Evolutionary conservation across 177 flowering plant genomes (phyloP), one percentile per base, ranked within the genome.

Genomic region (Telopea speciosissima): DNA sequence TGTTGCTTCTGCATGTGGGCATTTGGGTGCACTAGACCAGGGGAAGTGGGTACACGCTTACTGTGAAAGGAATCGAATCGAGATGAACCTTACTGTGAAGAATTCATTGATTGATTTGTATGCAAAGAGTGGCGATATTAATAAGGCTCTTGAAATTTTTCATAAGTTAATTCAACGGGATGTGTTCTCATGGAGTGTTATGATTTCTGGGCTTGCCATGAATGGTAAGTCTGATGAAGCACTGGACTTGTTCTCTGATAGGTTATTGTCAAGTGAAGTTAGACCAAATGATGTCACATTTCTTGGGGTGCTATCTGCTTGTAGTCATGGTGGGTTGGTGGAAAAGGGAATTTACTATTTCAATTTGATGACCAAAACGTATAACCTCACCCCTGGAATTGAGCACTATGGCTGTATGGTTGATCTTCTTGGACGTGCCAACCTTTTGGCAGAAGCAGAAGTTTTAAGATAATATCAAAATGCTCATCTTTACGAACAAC

Each of bases 401-500:
- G 84, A 82, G 65, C 69, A 79, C 28, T 78, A 80, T 23, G 33
- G 33, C 13, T 78, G 81, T 65, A 73, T 80, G 83, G 73, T 80
- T 73, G 83, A 80, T 73, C 80, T 80, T 75, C 79, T 80, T 0
- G 83, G 84, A 19, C 81, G 82, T 44, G 80, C 81, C 23, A 75
- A 75, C 65, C 78, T 72, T 62, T 66, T 81, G 71, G 54, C 8
- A 16, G 78, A 79, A 62, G 82, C 82, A 1, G 52, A 64, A 65
- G 52, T 40, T 74, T 81, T 63, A 31, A n/a, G n/a, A n/a, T n/a
- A n/a, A n/a, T n/a, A n/a, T n/a, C n/a, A n/a, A n/a, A n/a, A n/a
- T n/a, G n/a, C n/a, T n/a, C n/a, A n/a, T n/a, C n/a, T n/a, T n/a
- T n/a, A n/a, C n/a, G n/a, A n/a, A n/a, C n/a, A n/a, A n/a, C n/a